phyloP scores from a whole-genome alignment of 2,329 filamentous ascomycete genomes.

The Fusarium begoniae region DNA sequence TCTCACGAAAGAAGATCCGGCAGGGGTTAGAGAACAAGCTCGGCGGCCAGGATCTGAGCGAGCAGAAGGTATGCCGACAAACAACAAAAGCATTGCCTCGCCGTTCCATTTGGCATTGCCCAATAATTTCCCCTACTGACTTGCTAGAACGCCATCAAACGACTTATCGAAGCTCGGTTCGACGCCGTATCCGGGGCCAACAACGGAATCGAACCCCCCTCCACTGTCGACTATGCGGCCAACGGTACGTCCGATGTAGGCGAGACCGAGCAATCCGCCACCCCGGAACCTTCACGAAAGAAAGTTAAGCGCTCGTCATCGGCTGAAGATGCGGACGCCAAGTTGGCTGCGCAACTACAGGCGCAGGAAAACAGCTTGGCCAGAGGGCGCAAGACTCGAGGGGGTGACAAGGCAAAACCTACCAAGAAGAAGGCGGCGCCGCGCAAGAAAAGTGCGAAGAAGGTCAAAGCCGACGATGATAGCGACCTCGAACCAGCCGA shows the following conservation, averaged over 20 bases:
- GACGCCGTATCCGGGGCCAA: conserved; percentile 68
- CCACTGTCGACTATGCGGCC: conserved; percentile 45
- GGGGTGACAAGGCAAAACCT: conserved; percentile 67
- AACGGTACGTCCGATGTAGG: conserved; percentile 49
- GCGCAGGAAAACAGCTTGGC: conserved; percentile 84
- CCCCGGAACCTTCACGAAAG: conserved; percentile 62
- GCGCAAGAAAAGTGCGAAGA: conserved; percentile 79
- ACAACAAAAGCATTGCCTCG: not conserved
- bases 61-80: conserved; percentile 61
- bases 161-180: conserved; percentile 77
- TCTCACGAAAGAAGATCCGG: conserved; percentile 70
- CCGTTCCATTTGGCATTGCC: not conserved
- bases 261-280: conserved; percentile 59
- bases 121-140: conserved; percentile 2
- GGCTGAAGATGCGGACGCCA: conserved; percentile 81
- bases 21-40: conserved; percentile 64
- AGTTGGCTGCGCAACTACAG: conserved; percentile 86
- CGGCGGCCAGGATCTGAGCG: conserved; percentile 65
- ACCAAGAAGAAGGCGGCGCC: conserved; percentile 70
- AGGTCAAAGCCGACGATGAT: conserved; percentile 80
- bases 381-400: conserved; percentile 77
- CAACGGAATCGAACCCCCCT: conserved; percentile 58
- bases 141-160: conserved; percentile 69
- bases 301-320: conserved; percentile 73
- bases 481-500: conserved; percentile 75